Conservation (phyloP, 495 filamentous ascomycete genomes). For the Rhizodiscina lignyota region DNA sequence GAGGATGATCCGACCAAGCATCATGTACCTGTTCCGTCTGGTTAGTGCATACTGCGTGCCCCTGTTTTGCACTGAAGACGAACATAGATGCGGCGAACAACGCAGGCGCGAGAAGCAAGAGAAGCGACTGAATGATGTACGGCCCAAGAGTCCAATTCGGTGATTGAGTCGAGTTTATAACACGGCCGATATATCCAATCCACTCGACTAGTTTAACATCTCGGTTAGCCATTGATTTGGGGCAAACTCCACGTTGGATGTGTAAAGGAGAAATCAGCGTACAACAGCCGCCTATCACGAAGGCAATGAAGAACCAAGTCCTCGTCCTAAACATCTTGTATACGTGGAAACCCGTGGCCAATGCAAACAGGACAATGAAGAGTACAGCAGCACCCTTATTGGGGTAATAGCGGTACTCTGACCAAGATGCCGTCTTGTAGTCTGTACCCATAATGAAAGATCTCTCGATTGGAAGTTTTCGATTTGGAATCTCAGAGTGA, state of each 20-base stretch:
- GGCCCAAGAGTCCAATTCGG: constrained; percentile 10
- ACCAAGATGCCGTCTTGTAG: too few relatives aligned
- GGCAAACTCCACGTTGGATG: not conserved
- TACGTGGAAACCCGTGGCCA: constrained; percentile 25
- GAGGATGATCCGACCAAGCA: constrained; percentile 23
- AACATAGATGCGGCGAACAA: constrained; percentile 27
- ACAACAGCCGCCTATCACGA: constrained; percentile 37
- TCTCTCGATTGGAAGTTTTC: too few relatives aligned
- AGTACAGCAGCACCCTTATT: constrained; percentile 31
- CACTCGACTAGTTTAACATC: constrained; percentile 23
- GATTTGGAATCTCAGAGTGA: too few relatives aligned
- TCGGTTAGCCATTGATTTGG: not conserved
- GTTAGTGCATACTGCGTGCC: too few relatives aligned
- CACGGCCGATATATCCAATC: constrained; percentile 28
- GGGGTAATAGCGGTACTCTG: constrained; percentile 35
- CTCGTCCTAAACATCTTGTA: constrained; percentile 28
- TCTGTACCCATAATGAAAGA: too few relatives aligned
- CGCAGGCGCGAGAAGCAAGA: constrained; percentile 27
- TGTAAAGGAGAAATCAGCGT: constrained; percentile 11
- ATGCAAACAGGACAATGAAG: constrained; percentile 31
- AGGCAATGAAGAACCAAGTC: constrained; percentile 39
- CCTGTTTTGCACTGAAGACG: too few relatives aligned
- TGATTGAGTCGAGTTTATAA: constrained; percentile 8
- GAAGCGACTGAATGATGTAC: constrained; percentile 19
- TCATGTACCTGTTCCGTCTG: too few relatives aligned